Evolutionary conservation across 108 stramenopile species (phyloP), one percentile per base, ranked within the genome.

Genomic region (Stephanodiscus triporus): DNA sequence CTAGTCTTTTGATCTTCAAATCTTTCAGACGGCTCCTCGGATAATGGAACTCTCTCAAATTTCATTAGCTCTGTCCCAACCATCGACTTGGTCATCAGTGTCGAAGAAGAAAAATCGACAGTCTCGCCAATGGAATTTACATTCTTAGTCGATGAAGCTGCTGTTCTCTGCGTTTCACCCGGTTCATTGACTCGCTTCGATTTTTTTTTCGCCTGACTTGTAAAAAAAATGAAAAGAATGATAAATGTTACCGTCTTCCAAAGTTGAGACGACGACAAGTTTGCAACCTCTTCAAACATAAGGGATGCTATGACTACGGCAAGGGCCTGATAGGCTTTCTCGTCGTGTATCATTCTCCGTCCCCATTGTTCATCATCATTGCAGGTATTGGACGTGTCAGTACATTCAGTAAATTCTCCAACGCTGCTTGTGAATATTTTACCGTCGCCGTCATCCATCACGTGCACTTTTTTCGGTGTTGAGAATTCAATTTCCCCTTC

Each of bases 1-100:
- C 7, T 26, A 0, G 4, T 27, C 29, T 57, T n/a, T 26, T 68
- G 16, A 20, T 6, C 8, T 22, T 7, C 22, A 19, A 13, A 51
- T 19, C 19, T 47, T 29, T 62, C 60, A 38, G 55, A 63, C 42
- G 78, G 66, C 27, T 63, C 45, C 0, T 42, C 72, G 0, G 78
- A 79, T 9, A 74, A 13, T 22, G 78, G 78, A 29, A 79, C 78
- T 26, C 64, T 66, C 50, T 74, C 66, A 14, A 60, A n/a, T 62
- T 58, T 43, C 19, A 79, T 42, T 49, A 75, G 56, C 45, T 74
- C 56, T 10, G 73, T 70, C 19, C 78, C 73, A 20, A 74, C 40
- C 37, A 37, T 37, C 36, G 70, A 71, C 48, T 59, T 59, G 30
- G 64, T 58, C 32, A 75, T 36, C 17, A 17, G 6, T 19, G 27